Conservation (phyloP, 2,329 filamentous ascomycete species). For the Ascochyta fabae region DNA sequence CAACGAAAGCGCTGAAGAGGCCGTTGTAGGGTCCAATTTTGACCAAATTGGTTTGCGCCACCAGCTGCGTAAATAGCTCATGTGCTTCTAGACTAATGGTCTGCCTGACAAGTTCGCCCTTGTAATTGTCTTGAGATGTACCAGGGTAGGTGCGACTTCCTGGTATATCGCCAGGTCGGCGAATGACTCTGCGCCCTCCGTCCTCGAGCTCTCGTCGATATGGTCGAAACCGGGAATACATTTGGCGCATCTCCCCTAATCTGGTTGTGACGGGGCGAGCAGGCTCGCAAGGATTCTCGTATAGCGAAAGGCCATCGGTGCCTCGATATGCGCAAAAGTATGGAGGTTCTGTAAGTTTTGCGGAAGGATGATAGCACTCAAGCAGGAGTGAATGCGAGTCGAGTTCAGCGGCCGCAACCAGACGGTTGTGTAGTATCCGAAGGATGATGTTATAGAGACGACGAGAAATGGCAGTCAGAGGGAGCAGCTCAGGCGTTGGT, state of each 20-base stretch:
- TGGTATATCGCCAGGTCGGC: conserved; percentile 56
- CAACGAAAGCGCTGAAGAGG: conserved; percentile 69
- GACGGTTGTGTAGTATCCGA: conserved; percentile 68
- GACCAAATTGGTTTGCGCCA: conserved; percentile 71
- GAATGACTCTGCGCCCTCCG: conserved; percentile 39
- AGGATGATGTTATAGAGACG: conserved; percentile 69
- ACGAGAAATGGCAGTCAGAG: conserved; percentile 64
- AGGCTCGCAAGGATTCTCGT: conserved; percentile 44
- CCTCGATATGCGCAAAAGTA: conserved; percentile 72
- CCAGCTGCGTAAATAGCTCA: conserved; percentile 78
- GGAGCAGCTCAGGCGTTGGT: conserved; percentile 55
- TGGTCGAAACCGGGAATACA: conserved; percentile 77
- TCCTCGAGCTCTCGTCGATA: conserved; percentile 61
- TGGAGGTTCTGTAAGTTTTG: conserved; percentile 71
- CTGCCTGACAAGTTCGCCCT: conserved; percentile 60
- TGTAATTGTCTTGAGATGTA: conserved; percentile 34
- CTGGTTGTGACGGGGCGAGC: conserved; percentile 36
- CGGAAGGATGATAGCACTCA: conserved; percentile 78
- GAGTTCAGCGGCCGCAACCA: conserved; percentile 64
- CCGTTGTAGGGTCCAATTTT: conserved; percentile 67
- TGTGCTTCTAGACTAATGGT: conserved; percentile 70
- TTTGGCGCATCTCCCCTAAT: conserved; percentile 57
- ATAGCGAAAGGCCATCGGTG: conserved; percentile 64
- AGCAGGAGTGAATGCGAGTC: conserved; percentile 72
- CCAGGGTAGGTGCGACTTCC: conserved; percentile 51